phyloP scores from a whole-genome alignment of 2,329 filamentous ascomycete species.

The Paraphoma chrysanthemicola region DNA sequence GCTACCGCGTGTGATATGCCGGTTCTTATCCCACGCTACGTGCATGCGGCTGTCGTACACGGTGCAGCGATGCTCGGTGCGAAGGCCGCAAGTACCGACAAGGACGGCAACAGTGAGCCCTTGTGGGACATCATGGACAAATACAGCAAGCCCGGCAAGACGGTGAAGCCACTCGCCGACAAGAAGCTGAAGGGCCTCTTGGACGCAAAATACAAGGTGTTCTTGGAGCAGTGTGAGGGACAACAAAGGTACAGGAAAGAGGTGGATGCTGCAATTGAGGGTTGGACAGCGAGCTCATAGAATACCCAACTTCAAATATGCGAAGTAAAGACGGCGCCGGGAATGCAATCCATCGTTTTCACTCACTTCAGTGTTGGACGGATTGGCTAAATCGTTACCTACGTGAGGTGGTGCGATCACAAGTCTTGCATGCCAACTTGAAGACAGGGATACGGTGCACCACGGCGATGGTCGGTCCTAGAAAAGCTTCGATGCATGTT shows the following conservation, averaged over 20 bases:
- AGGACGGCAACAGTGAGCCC: slow-evolving; percentile 79
- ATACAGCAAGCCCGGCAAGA: slow-evolving; percentile 91
- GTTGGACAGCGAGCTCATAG: slow-evolving; percentile 27
- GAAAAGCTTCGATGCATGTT: too few species aligned
- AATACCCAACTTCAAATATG: not conserved
- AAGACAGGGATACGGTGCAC: too few species aligned
- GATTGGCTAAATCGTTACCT: too few species aligned
- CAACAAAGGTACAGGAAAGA: slow-evolving; percentile 83
- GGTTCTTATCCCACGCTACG: slow-evolving; percentile 90
- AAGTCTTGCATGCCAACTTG: too few species aligned
- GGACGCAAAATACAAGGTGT: slow-evolving; percentile 91
- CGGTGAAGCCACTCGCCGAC: slow-evolving; percentile 77
- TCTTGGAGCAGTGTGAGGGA: slow-evolving; percentile 86
- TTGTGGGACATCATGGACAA: slow-evolving; percentile 98
- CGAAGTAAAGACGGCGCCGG: too few species aligned
- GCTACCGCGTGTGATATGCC: slow-evolving; percentile 91
- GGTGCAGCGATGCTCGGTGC: slow-evolving; percentile 98
- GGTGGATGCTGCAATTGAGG: slow-evolving; percentile 67
- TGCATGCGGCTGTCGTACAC: slow-evolving; percentile 94
- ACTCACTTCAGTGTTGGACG: too few species aligned
- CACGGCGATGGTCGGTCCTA: too few species aligned
- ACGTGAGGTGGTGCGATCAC: too few species aligned
- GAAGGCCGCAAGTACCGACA: slow-evolving; percentile 88
- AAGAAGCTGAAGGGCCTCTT: slow-evolving; percentile 78
- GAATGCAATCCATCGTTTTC: too few species aligned